phyloP scores from a whole-genome alignment of 164 flowering plant species.

The Liriodendron chinense region DNA sequence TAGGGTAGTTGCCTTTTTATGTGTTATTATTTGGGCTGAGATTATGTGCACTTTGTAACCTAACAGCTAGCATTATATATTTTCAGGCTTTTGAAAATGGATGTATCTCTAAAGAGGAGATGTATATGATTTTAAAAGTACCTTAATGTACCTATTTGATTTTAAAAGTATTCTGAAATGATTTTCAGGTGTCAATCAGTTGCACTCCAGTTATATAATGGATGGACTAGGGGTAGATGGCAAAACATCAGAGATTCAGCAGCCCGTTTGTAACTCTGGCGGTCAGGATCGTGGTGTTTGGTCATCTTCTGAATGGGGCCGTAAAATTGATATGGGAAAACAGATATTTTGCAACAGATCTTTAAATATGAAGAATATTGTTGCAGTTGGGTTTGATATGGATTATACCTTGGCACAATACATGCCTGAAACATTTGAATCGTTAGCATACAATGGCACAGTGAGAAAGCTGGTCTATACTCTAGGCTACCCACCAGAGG shows the following conservation, averaged over 20 bases:
- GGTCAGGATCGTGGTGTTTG: constrained; percentile 43
- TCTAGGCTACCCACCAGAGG: constrained; percentile 89
- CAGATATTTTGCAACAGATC: constrained; percentile 93
- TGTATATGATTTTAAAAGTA: constrained; percentile 3
- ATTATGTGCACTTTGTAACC: background rate
- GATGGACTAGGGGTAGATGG: constrained; percentile 33
- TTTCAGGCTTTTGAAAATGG: background rate
- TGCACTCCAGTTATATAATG: constrained; percentile 41
- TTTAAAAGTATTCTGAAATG: constrained; percentile 2
- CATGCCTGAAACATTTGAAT: constrained; percentile 92
- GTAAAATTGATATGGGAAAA: constrained; percentile 57
- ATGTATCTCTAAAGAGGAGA: background rate
- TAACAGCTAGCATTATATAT: background rate
- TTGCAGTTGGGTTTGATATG: constrained; percentile 98
- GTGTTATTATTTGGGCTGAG: background rate
- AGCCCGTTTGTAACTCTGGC: constrained; percentile 16
- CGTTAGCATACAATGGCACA: constrained; percentile 92
- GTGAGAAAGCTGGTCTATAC: constrained; percentile 75
- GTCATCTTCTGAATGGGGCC: constrained; percentile 66
- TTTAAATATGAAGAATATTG: constrained; percentile 84
- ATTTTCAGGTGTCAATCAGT: constrained; percentile 33
- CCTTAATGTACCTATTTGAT: constrained; percentile 1
- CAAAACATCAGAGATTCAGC: constrained; percentile 21
- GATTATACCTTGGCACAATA: constrained; percentile 97
- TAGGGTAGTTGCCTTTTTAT: no score